A percentile compares a stretch with the other conserved stretches of the same genome.
Evolutionary conservation across 768 basidiomycete species (phyloP).

Genomic region (Podaxis mareebaensis): DNA sequence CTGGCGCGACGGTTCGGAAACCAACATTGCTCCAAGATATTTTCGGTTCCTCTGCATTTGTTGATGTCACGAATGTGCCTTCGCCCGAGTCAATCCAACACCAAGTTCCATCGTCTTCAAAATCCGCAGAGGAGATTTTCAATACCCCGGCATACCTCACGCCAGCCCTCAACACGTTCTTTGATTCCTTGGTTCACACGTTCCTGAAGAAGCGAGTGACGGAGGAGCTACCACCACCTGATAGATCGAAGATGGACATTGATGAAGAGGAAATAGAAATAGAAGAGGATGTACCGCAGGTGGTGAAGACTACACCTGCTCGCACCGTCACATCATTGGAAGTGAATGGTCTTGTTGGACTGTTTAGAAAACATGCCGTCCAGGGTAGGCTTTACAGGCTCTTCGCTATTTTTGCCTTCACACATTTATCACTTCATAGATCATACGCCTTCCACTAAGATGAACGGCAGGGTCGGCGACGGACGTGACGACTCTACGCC

Average conservation of each 20-base stretch:
- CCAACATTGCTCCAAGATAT: slow-evolving; percentile 87
- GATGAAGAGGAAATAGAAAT: slow-evolving; percentile 44
- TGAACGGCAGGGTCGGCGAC: background rate
- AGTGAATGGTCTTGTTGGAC: slow-evolving; percentile 13
- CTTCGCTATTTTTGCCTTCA: background rate
- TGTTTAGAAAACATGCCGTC: slow-evolving; percentile 16
- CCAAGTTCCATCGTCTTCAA: background rate
- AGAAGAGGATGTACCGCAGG: slow-evolving; percentile 42
- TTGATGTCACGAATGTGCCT: slow-evolving; percentile 23
- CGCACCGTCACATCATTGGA: slow-evolving; percentile 9
- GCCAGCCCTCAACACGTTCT: slow-evolving; percentile 72
- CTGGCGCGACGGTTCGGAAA: slow-evolving; percentile 26
- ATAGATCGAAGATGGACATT: slow-evolving; percentile 20
- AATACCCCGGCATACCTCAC: slow-evolving; percentile 74
- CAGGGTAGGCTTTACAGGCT: slow-evolving; percentile 4
- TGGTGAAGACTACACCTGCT: slow-evolving; percentile 11
- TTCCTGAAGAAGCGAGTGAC: slow-evolving; percentile 31
- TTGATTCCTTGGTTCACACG: slow-evolving; percentile 52
- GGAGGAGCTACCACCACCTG: slow-evolving; percentile 12
- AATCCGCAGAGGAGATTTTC: slow-evolving; percentile 43
- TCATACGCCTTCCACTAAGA: slow-evolving; percentile 3
- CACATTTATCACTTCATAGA: background rate
- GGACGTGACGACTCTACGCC: slow-evolving; percentile 3
- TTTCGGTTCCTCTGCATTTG: slow-evolving; percentile 79
- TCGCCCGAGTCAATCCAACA: background rate